These are phyloP conservation scores for Teunomyces lycoperdinae DNA, from an alignment of 805 yeast genomes.

Conservation along the genomic window DNA sequence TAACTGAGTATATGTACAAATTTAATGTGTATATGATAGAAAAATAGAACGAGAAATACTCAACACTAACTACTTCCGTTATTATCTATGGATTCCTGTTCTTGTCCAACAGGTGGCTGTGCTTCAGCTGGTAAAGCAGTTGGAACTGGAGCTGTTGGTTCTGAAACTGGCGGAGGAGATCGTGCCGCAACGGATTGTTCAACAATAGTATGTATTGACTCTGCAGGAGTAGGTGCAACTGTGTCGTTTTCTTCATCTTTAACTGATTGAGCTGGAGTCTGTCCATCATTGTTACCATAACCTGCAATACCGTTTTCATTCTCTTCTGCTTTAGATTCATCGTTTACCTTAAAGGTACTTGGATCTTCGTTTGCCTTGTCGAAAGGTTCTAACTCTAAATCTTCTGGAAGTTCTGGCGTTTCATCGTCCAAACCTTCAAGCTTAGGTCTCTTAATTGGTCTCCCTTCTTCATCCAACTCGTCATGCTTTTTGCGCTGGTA, in stretches of 20 bases:
- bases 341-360: neutral
- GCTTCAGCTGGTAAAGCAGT: neutral
- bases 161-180: neutral
- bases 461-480: conserved; percentile 3
- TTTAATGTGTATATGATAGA: neutral
- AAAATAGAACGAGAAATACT: neutral
- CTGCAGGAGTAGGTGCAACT: neutral
- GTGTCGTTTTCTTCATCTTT: neutral
- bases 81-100: neutral
- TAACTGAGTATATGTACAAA: conserved; percentile 8
- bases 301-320: neutral
- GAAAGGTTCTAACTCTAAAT: conserved; percentile 7
- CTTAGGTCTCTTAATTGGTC: conserved; percentile 6
- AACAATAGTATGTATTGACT: neutral
- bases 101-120: neutral
- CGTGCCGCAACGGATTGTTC: neutral
- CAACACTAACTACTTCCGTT: neutral
- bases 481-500: conserved; percentile 36
- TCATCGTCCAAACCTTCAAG: conserved; percentile 5
- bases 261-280: neutral
- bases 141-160: neutral
- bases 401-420: conserved; percentile 1
- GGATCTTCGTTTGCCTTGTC: conserved; percentile 3
- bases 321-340: neutral
- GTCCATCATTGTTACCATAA: neutral